Percentiles rank a stretch among this genome's conserved stretches.
phyloP scores from a whole-genome alignment of 306 rosid genomes.

The Urtica urens region DNA sequence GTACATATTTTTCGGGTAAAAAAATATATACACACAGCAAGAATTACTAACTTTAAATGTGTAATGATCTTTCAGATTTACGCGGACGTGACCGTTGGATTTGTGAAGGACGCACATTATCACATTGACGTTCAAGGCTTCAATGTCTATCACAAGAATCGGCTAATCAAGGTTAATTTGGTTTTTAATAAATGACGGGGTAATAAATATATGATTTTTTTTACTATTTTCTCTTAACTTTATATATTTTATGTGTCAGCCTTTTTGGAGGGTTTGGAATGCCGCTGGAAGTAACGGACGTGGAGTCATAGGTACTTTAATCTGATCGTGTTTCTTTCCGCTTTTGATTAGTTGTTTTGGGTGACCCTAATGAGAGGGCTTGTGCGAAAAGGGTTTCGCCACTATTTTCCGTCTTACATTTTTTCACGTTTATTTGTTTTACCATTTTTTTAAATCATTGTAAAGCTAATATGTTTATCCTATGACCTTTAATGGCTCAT shows the following conservation, averaged over 20 bases:
- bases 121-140: slow-evolving; percentile 90
- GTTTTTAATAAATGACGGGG: too few relatives aligned
- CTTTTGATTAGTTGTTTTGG: too few relatives aligned
- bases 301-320: slow-evolving; percentile 68
- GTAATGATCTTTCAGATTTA: slow-evolving; percentile 29
- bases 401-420: not conserved
- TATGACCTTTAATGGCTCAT: not conserved
- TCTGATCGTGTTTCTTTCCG: slow-evolving; percentile 7
- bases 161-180: slow-evolving; percentile 66
- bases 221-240: not conserved
- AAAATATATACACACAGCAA: too few relatives aligned
- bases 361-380: too few relatives aligned
- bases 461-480: too few relatives aligned
- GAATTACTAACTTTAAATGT: slow-evolving; percentile 16
- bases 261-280: slow-evolving; percentile 97
- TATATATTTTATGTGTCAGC: slow-evolving; percentile 40
- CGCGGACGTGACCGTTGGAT: slow-evolving; percentile 76
- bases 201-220: not conserved
- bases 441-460: not conserved
- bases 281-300: slow-evolving; percentile 94
- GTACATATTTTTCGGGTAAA: too few relatives aligned
- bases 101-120: slow-evolving; percentile 84
- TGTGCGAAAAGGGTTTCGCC: not conserved
- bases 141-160: slow-evolving; percentile 85
- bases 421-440: not conserved